Conservation (phyloP, 2,329 filamentous ascomycete species). For the Nemania serpens region DNA sequence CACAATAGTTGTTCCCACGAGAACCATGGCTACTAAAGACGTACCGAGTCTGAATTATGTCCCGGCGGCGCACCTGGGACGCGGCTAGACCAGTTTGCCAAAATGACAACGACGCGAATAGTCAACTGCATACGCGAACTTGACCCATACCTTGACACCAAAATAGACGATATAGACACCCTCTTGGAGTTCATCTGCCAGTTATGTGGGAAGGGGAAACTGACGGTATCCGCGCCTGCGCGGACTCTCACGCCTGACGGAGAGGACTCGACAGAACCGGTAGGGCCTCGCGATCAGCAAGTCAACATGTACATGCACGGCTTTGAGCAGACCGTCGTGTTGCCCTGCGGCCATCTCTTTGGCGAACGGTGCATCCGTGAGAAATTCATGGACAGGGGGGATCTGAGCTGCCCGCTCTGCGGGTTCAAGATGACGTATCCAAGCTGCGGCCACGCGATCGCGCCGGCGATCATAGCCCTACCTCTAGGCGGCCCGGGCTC, state of each 20-base stretch:
- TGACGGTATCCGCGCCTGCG: slow-evolving; percentile 31
- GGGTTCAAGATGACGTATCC: slow-evolving; percentile 32
- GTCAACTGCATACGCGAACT: slow-evolving; percentile 36
- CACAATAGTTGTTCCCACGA: background rate
- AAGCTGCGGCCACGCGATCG: slow-evolving; percentile 31
- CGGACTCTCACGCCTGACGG: slow-evolving; percentile 12
- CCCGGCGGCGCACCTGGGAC: background rate
- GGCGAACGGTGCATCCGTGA: slow-evolving; percentile 34
- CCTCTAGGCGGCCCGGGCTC: slow-evolving; percentile 19
- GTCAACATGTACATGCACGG: slow-evolving; percentile 23
- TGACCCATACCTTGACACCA: slow-evolving; percentile 28
- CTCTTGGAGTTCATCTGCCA: slow-evolving; percentile 28
- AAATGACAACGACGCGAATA: slow-evolving; percentile 3
- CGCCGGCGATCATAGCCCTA: slow-evolving; percentile 27
- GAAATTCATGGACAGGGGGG: slow-evolving; percentile 1
- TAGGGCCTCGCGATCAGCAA: slow-evolving; percentile 12
- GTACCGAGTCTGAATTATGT: background rate
- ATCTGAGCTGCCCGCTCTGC: slow-evolving; percentile 33
- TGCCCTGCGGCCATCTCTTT: slow-evolving; percentile 37
- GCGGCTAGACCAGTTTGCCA: background rate
- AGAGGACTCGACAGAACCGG: background rate
- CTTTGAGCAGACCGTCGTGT: slow-evolving; percentile 31
- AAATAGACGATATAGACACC: slow-evolving; percentile 14
- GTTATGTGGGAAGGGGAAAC: slow-evolving; percentile 27
- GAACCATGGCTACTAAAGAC: background rate